A percentile compares a stretch with the other conserved stretches of the same genome.
Evolutionary conservation across 495 filamentous ascomycete species (phyloP).

Genomic region (Lophiostoma macrostomum): DNA sequence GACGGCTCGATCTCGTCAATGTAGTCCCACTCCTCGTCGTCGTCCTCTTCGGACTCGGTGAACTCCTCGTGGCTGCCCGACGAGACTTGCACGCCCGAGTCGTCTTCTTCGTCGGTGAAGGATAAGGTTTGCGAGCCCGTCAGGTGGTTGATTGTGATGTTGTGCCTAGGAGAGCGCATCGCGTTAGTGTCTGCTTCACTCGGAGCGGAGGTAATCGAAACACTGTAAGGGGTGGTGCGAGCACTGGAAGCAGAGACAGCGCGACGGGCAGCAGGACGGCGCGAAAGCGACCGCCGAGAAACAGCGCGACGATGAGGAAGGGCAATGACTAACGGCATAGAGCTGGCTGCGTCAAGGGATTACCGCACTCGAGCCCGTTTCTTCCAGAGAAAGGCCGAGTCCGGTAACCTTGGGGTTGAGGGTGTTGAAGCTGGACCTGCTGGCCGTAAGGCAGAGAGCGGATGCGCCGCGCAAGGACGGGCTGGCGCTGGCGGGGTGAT

Average conservation of each 20-base stretch:
- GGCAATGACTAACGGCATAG: slow-evolving; percentile 37
- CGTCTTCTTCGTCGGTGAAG: slow-evolving; percentile 29
- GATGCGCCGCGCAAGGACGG: background rate
- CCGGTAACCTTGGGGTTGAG: slow-evolving; percentile 26
- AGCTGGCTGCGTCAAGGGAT: slow-evolving; percentile 22
- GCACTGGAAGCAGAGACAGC: slow-evolving; percentile 16
- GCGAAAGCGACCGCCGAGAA: slow-evolving; percentile 24
- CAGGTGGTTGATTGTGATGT: slow-evolving; percentile 32
- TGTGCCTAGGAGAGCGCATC: slow-evolving; percentile 31
- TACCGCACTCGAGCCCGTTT: slow-evolving; percentile 29
- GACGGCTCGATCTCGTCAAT: slow-evolving; percentile 43
- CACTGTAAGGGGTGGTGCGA: slow-evolving; percentile 16
- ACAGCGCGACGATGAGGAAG: slow-evolving; percentile 32
- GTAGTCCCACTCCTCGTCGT: slow-evolving; percentile 35
- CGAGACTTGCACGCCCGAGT: slow-evolving; percentile 33
- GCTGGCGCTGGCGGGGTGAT: slow-evolving; percentile 24
- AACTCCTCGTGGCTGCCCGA: slow-evolving; percentile 31
- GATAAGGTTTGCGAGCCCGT: slow-evolving; percentile 30
- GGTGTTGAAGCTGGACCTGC: slow-evolving; percentile 27
- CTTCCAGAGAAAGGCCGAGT: slow-evolving; percentile 35
- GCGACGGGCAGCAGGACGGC: slow-evolving; percentile 23
- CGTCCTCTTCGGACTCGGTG: slow-evolving; percentile 28
- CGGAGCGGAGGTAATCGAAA: slow-evolving; percentile 20
- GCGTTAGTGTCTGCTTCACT: slow-evolving; percentile 30
- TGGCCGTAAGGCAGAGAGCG: slow-evolving; percentile 18